Evolutionary conservation across 306 rosid genomes (phyloP).

Genomic region (Prunus salicina): DNA sequence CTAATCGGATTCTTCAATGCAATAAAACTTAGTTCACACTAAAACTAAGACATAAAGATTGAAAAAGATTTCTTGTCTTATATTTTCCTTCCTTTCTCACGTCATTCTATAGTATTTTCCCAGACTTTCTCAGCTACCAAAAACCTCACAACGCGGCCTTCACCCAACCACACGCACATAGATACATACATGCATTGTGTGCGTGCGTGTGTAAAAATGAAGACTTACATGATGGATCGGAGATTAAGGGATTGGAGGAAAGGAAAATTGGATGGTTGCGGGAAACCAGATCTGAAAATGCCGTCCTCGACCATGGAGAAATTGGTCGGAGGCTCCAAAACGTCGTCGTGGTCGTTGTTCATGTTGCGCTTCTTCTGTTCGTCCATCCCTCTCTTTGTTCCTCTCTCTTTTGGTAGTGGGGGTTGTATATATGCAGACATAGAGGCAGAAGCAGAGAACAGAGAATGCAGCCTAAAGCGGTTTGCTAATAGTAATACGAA

Average conservation of each 20-base stretch:
- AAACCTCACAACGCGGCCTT: not conserved
- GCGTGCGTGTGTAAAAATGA: not conserved
- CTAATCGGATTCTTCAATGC: not conserved
- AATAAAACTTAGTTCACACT: not conserved
- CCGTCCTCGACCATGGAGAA: slow-evolving; percentile 89
- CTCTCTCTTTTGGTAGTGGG: not conserved
- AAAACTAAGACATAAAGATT: not conserved
- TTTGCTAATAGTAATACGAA: not conserved
- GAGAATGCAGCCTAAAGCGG: not conserved
- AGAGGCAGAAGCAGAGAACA: not conserved
- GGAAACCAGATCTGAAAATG: slow-evolving; percentile 87
- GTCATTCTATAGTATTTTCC: not conserved
- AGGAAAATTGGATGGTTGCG: slow-evolving; percentile 59
- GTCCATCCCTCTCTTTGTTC: not conserved
- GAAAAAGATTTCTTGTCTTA: not conserved
- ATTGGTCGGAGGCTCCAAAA: slow-evolving; percentile 68
- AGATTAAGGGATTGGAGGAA: slow-evolving; percentile 72
- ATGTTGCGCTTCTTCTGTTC: not conserved
- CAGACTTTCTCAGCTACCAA: not conserved
- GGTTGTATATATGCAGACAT: not conserved
- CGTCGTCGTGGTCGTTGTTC: slow-evolving; percentile 27
- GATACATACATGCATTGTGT: not conserved
- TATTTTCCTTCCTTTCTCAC: not conserved
- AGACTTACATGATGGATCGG: slow-evolving; percentile 69
- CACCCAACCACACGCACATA: not conserved